A percentile compares a stretch with the other conserved stretches of the same genome.
phyloP scores from a whole-genome alignment of 1,139 yeast species.

The Wickerhamomyces sp. region DNA sequence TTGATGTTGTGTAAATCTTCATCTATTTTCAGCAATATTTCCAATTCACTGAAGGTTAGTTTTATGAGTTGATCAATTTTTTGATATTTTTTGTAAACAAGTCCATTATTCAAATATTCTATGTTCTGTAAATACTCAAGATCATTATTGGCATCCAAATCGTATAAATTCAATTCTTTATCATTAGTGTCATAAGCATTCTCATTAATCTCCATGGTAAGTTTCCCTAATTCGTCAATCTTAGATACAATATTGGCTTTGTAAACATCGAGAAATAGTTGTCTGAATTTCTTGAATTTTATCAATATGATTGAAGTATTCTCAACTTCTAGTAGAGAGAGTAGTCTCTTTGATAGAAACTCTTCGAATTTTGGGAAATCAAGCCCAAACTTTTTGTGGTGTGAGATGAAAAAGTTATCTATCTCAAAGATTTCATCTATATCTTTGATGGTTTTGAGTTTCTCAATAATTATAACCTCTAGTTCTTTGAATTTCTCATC shows the following conservation, averaged over 20 bases:
- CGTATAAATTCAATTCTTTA: slow-evolving; percentile 2
- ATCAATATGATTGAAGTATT: background rate
- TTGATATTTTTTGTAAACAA: slow-evolving; percentile 5
- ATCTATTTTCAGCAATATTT: background rate
- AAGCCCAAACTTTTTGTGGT: background rate
- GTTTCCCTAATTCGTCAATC: background rate
- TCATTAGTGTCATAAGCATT: background rate
- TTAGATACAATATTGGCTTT: background rate
- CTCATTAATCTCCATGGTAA: background rate
- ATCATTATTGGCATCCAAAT: slow-evolving; percentile 1
- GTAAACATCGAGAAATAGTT: background rate
- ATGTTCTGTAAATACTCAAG: slow-evolving; percentile 4
- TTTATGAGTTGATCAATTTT: slow-evolving; percentile 1
- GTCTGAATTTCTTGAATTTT: background rate
- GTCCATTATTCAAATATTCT: slow-evolving; percentile 6
- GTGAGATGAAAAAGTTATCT: background rate
- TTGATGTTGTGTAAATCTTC: background rate
- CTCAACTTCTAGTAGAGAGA: background rate
- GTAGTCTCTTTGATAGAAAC: background rate
- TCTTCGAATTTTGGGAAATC: background rate
- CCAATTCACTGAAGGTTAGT: background rate
- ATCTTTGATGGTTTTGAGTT: background rate
- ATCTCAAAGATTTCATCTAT: background rate
- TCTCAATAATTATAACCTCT: background rate
- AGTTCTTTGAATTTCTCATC: slow-evolving; percentile 1